These are phyloP conservation scores for Phaeosphaeria sp. DNA, from an alignment of 2,329 filamentous ascomycete species.

Conservation along the genomic window DNA sequence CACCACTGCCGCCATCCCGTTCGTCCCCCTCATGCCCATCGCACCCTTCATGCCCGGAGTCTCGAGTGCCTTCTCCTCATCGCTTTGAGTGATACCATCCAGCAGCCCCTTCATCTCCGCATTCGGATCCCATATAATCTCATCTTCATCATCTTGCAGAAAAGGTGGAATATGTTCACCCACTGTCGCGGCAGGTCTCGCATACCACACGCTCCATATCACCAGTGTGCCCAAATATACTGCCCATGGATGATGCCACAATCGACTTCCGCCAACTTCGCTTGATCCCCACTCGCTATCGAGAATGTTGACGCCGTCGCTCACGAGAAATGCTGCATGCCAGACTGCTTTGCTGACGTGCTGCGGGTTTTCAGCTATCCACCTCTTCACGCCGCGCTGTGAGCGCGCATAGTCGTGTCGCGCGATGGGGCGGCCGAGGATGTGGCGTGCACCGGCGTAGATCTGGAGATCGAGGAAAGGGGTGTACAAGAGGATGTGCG, in stretches of 20 bases:
- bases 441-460: conserved; percentile 65
- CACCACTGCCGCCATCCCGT: conserved; percentile 62
- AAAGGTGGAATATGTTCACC: conserved; percentile 4
- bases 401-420: conserved; percentile 59
- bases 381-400: conserved; percentile 59
- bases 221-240: conserved; percentile 65
- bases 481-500: conserved; percentile 62
- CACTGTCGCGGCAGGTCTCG: conserved; percentile 24
- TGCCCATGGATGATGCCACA: conserved; percentile 69
- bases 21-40: conserved; percentile 57
- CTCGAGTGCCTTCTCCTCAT: conserved; percentile 45
- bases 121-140: conserved; percentile 59
- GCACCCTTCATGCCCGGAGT: conserved; percentile 42
- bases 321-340: conserved; percentile 62
- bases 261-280: conserved; percentile 58
- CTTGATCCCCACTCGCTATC: conserved; percentile 32
- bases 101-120: conserved; percentile 57
- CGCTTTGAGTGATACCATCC: conserved; percentile 48
- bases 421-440: conserved; percentile 63
- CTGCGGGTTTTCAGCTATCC: conserved; percentile 48
- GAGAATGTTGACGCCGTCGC: conserved; percentile 57
- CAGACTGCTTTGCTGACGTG: conserved; percentile 56
- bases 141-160: conserved; percentile 49
- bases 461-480: conserved; percentile 69
- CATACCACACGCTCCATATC: conserved; percentile 64